phyloP scores from a whole-genome alignment of 2,329 filamentous ascomycete genomes.

The Aspergillus ruber region DNA sequence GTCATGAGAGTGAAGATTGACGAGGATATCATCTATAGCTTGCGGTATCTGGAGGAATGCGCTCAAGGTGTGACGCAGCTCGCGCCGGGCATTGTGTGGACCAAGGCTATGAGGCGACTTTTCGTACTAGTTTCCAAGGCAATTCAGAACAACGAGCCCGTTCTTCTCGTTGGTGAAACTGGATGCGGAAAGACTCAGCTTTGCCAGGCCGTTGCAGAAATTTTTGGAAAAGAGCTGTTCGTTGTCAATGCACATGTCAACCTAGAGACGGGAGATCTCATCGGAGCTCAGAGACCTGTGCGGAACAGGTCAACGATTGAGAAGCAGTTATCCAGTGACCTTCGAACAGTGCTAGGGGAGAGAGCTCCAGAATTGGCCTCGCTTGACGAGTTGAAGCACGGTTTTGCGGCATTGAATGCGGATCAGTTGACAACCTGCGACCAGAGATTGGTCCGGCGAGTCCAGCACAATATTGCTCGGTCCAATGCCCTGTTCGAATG shows the following conservation, averaged over 20 bases:
- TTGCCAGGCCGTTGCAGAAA: conserved; percentile 83
- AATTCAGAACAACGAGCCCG: conserved; percentile 82
- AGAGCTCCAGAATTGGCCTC: conserved; percentile 27
- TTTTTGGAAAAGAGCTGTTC: conserved; percentile 66
- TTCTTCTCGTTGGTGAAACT: conserved; percentile 91
- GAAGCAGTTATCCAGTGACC: conserved; percentile 57
- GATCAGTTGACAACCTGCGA: conserved; percentile 45
- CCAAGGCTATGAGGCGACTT: conserved; percentile 82
- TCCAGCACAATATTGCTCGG: conserved; percentile 50
- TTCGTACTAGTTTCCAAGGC: conserved; percentile 86
- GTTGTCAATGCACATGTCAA: conserved; percentile 98
- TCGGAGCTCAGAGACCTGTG: conserved; percentile 87
- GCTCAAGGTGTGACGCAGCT: conserved; percentile 35
- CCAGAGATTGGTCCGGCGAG: conserved; percentile 37
- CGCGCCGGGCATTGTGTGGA: conserved; percentile 71
- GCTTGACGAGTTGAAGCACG: conserved; percentile 52
- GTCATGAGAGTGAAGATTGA: conserved; percentile 84
- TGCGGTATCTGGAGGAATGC: conserved; percentile 52
- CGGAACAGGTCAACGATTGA: conserved; percentile 73
- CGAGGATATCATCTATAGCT: conserved; percentile 64
- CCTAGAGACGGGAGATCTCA: conserved; percentile 92
- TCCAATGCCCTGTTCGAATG: conserved; percentile 90
- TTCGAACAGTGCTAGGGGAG: conserved; percentile 44
- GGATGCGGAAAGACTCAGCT: conserved; percentile 97
- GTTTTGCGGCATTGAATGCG: conserved; percentile 51